phyloP scores from a whole-genome alignment of 495 filamentous ascomycete genomes.

The Parathielavia appendiculata region DNA sequence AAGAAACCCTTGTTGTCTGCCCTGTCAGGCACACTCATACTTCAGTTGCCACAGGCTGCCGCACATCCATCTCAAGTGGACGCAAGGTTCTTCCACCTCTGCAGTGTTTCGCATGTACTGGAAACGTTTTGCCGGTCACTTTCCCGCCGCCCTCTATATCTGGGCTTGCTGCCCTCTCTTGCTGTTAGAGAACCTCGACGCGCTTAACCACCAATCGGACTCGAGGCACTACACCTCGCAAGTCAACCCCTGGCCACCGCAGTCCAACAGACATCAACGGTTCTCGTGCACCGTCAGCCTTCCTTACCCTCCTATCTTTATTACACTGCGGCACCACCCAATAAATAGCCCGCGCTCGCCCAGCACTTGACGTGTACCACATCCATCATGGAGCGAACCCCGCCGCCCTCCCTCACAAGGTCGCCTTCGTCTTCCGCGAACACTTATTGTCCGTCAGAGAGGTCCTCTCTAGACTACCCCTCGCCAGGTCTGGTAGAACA shows the following conservation, averaged over 20 bases:
- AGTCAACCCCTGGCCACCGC: constrained; percentile 22
- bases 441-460: constrained; percentile 45
- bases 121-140: constrained; percentile 18
- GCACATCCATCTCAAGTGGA: constrained; percentile 20
- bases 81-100: constrained; percentile 6
- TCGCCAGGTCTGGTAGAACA: constrained; percentile 42
- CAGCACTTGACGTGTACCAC: constrained; percentile 6
- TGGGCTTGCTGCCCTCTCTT: constrained; percentile 25
- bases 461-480: constrained; percentile 44
- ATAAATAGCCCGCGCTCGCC: constrained; percentile 17
- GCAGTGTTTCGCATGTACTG: constrained; percentile 13
- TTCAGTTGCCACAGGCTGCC: constrained; percentile 25
- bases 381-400: constrained; percentile 45
- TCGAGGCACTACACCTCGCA: constrained; percentile 21
- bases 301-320: constrained; percentile 16
- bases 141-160: constrained; percentile 25
- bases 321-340: constrained; percentile 25
- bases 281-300: constrained; percentile 16
- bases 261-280: constrained; percentile 21
- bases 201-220: constrained; percentile 32
- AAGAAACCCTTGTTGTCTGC: constrained; percentile 32
- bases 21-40: constrained; percentile 23
- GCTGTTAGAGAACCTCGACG: constrained; percentile 17
- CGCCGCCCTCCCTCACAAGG: constrained; percentile 45
- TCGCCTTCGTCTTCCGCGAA: constrained; percentile 44